Percentiles rank a stretch among this genome's conserved stretches.
Evolutionary conservation across 2,329 filamentous ascomycete species (phyloP).

Genomic region (Microcera coccophila): DNA sequence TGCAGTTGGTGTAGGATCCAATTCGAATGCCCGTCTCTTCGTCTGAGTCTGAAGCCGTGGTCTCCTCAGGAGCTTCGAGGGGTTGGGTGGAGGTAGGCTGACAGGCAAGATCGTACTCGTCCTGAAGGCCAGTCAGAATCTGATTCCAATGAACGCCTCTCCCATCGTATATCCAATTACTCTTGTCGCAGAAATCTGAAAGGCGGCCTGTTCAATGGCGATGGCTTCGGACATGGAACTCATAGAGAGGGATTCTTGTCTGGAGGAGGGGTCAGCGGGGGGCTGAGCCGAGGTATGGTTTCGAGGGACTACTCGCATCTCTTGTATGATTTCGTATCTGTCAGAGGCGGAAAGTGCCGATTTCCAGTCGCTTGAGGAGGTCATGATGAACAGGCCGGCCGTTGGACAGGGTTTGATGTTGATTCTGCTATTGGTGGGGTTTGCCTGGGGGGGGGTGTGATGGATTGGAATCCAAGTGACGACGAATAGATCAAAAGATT

Average conservation of each 20-base stretch:
- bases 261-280: slow-evolving; percentile 10
- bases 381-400: slow-evolving; percentile 11
- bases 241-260: slow-evolving; percentile 29
- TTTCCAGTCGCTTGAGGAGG: slow-evolving; percentile 43
- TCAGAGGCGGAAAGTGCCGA: slow-evolving; percentile 52
- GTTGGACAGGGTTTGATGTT: no score
- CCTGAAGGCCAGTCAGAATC: slow-evolving; percentile 41
- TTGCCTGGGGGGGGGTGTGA: no score
- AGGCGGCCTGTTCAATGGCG: slow-evolving; percentile 61
- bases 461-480: no score
- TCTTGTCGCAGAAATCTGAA: slow-evolving; percentile 52
- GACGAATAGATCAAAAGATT: no score
- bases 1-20: slow-evolving; percentile 51
- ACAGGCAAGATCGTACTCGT: slow-evolving; percentile 53
- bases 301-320: slow-evolving; percentile 30
- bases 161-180: slow-evolving; percentile 35
- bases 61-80: slow-evolving; percentile 1
- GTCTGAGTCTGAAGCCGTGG: slow-evolving; percentile 2
- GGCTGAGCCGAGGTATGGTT: background rate
- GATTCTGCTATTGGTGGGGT: no score
- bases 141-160: no score
- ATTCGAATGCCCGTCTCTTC: slow-evolving; percentile 42
- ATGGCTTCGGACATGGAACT: slow-evolving; percentile 49
- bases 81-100: slow-evolving; percentile 14
- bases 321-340: slow-evolving; percentile 60